A percentile compares a stretch with the other conserved stretches of the same genome.
Evolutionary conservation across 179 eudicot genomes (phyloP).

Genomic region (Monotropa hypopitys): DNA sequence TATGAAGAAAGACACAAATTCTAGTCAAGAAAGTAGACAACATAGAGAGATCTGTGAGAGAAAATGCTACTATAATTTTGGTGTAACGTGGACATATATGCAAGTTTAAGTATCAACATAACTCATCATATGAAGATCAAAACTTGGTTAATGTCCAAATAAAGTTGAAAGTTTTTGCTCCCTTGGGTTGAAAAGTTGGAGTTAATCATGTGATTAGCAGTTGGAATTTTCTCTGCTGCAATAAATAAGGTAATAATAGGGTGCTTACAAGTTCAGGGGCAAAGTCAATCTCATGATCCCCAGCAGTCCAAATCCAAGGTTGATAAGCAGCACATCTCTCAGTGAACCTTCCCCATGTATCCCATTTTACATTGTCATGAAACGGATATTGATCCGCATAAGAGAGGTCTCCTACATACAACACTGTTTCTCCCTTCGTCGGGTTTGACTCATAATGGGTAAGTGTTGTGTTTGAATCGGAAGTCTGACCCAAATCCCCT

Average conservation of each 20-base stretch:
- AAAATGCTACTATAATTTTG: neutral
- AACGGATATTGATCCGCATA: constrained; percentile 43
- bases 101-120: neutral
- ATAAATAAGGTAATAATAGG: neutral
- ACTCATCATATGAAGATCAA: neutral
- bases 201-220: too few species aligned
- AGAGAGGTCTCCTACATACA: constrained; percentile 46
- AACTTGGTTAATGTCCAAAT: too few species aligned
- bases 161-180: too few species aligned
- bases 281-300: constrained; percentile 58
- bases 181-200: too few species aligned
- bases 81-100: neutral
- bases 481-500: constrained; percentile 63
- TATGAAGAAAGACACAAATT: neutral
- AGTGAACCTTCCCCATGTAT: constrained; percentile 53
- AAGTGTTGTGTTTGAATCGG: constrained; percentile 38
- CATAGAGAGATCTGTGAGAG: neutral
- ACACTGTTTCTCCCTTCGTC: constrained; percentile 30
- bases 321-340: constrained; percentile 59
- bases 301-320: constrained; percentile 77
- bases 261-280: constrained; percentile 39
- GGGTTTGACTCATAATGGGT: constrained; percentile 36
- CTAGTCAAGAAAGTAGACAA: neutral
- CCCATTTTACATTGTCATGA: constrained; percentile 48
- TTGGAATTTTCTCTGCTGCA: too few species aligned